Base-by-base conservation (phyloP, 148 eudicot genomes). In the Chenopodium album region DNA sequence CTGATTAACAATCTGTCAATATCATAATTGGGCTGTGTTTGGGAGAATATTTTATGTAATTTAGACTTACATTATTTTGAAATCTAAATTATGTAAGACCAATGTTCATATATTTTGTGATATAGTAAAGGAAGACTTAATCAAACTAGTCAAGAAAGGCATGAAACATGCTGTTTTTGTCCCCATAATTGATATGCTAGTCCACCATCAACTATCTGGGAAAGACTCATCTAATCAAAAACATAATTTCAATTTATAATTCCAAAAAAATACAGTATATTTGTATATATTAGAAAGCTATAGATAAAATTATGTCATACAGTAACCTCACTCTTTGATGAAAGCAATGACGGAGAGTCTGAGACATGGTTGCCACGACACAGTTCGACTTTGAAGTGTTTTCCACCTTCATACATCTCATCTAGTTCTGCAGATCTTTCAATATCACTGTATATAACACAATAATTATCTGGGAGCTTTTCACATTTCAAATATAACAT, bases 141-240 rank as follows among this genome's bases (percentile, higher is more conserved):
- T 32, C 56, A 48, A 46, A 68, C 4, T 28, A 28, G 75, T 66
- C 66, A 67, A 54, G 2, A 48, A 84, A 84, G 86, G 84, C 84
- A 85, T 85, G 87, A 78, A 56, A 29, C 87, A 85, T 85, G 87
- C 87, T 59, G 84, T 78, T 85, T 76, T 8, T 22, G 56, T 62
- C 28, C 10, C 9, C 70, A 62, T 52, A 54, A 52, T 76, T 80
- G 54, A 69, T 71, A 52, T 31, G 23, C 44, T 44, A 28, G 76
- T 79, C 75, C 69, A 75, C 54, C 65, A 79, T 65, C 72, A 46
- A 63, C 71, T 23, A 50, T 50, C 73, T 75, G 79, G 48, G n/a
- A 34, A 56, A 62, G 50, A 32, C 16, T 70, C 32, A 8, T 80
- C 59, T 62, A 31, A 76, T 76, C 68, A 63, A 23, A 80, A 69